Percentiles rank a stretch among this genome's conserved stretches.
Evolutionary conservation across 345 rosid species (phyloP).

Genomic region (Acer campestre): DNA sequence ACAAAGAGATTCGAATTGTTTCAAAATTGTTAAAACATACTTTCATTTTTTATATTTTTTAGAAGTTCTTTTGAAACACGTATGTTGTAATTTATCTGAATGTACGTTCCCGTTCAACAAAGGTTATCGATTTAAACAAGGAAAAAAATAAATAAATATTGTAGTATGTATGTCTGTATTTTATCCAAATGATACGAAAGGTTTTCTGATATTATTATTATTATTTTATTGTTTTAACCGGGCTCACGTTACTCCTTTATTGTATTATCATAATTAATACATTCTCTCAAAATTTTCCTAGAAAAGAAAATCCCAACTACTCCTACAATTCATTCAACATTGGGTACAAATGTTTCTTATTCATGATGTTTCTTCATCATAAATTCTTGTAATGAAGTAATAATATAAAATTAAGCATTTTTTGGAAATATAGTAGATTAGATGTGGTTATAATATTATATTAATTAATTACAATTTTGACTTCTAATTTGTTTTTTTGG

Average conservation of each 20-base stretch:
- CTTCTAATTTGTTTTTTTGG: background rate
- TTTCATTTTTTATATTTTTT: too few species aligned
- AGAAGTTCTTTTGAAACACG: too few species aligned
- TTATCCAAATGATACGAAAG: background rate
- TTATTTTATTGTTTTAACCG: background rate
- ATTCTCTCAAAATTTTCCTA: background rate
- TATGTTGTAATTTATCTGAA: too few species aligned
- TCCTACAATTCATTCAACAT: conserved; percentile 13
- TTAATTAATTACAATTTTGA: background rate
- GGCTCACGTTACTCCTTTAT: background rate
- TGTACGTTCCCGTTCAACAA: too few species aligned
- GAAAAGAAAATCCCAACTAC: conserved; percentile 28
- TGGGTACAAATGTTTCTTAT: background rate
- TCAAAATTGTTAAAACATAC: too few species aligned
- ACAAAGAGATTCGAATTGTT: too few species aligned
- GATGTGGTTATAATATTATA: background rate
- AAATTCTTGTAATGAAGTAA: conserved; percentile 29
- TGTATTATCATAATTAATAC: conserved; percentile 11
- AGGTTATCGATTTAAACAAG: too few species aligned
- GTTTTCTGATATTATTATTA: background rate
- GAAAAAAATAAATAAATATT: too few species aligned
- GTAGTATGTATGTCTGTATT: background rate
- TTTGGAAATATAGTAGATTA: background rate
- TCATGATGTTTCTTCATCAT: background rate
- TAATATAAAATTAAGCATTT: conserved; percentile 3